These are phyloP conservation scores for Opeltia flavorubescens DNA, from an alignment of 495 filamentous ascomycete genomes.

Conservation along the genomic window DNA sequence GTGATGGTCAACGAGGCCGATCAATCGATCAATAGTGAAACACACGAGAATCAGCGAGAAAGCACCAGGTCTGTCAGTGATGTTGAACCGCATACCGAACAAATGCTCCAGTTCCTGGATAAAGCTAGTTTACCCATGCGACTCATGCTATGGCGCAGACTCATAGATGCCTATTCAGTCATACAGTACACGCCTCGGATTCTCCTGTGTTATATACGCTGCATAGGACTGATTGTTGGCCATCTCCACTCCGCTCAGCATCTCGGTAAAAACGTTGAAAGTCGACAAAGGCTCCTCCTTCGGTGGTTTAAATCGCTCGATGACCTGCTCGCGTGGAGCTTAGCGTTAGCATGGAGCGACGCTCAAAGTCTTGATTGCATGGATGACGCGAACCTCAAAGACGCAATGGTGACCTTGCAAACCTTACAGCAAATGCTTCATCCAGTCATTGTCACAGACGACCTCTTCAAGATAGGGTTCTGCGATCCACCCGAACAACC, in stretches of 20 bases:
- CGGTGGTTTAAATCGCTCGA: constrained; percentile 66
- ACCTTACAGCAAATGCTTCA: constrained; percentile 60
- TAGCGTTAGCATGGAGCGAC: constrained; percentile 50
- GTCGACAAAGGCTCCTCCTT: constrained; percentile 53
- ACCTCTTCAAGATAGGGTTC: constrained; percentile 63
- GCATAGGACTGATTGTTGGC: constrained; percentile 63
- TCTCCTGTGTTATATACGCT: constrained; percentile 69
- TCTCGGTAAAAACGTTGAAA: constrained; percentile 39
- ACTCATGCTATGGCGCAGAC: constrained; percentile 72
- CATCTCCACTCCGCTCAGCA: constrained; percentile 57
- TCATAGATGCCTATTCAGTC: constrained; percentile 71
- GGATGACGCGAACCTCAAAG: constrained; percentile 57
- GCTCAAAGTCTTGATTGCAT: constrained; percentile 66
- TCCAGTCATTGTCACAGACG: constrained; percentile 64
- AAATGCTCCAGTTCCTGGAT: constrained; percentile 74
- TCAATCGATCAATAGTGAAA: too few species aligned
- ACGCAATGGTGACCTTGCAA: constrained; percentile 53
- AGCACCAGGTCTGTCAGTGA: too few species aligned
- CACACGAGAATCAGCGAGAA: too few species aligned
- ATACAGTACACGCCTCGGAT: constrained; percentile 77
- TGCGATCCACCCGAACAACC: constrained; percentile 28
- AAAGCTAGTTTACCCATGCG: constrained; percentile 66
- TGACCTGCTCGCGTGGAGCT: constrained; percentile 51
- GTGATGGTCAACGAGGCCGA: neutral
- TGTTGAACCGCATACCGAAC: constrained; percentile 38